Conservation (phyloP, 139 green algal genomes). For the Axilococcus clingmanii region DNA sequence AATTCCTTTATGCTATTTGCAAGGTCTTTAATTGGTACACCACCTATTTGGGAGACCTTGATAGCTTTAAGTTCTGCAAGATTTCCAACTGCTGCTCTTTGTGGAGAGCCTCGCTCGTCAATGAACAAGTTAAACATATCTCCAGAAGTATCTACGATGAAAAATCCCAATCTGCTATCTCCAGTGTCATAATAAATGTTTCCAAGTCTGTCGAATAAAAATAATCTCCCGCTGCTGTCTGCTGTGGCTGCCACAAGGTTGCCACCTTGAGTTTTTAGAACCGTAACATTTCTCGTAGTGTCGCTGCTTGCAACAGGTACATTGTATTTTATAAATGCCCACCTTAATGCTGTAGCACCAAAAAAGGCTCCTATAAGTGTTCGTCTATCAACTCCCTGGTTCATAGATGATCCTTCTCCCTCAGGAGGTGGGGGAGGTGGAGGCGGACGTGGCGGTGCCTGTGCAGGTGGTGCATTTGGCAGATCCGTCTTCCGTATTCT, state of each 20-base stretch:
- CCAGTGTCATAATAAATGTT: conserved; percentile 49
- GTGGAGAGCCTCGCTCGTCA: conserved; percentile 14
- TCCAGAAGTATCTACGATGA: conserved; percentile 21
- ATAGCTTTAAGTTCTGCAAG: conserved; percentile 24
- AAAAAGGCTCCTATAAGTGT: conserved; percentile 18
- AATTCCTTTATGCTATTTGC: conserved; percentile 4
- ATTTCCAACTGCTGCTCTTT: conserved; percentile 26
- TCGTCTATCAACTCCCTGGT: conserved; percentile 6
- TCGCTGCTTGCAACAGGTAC: conserved; percentile 6
- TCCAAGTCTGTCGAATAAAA: conserved; percentile 34
- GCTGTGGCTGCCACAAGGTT: conserved; percentile 25
- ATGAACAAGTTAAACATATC: conserved; percentile 30
- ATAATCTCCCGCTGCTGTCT: conserved; percentile 24
- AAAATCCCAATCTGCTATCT: conserved; percentile 24
- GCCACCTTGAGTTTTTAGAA: conserved; percentile 32
- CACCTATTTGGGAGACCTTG: conserved; percentile 20
- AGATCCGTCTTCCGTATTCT: background rate
- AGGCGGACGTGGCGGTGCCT: background rate
- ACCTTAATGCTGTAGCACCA: conserved; percentile 13
- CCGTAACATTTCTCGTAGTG: conserved; percentile 6
- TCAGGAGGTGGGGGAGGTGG: conserved; percentile 3
- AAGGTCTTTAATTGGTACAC: conserved; percentile 19
- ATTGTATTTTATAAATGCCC: conserved; percentile 3
- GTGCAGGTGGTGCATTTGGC: conserved; percentile 3
- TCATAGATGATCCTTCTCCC: background rate